Base-by-base conservation (phyloP, 345 rosid genomes). In the Rubroshorea leprosula region DNA sequence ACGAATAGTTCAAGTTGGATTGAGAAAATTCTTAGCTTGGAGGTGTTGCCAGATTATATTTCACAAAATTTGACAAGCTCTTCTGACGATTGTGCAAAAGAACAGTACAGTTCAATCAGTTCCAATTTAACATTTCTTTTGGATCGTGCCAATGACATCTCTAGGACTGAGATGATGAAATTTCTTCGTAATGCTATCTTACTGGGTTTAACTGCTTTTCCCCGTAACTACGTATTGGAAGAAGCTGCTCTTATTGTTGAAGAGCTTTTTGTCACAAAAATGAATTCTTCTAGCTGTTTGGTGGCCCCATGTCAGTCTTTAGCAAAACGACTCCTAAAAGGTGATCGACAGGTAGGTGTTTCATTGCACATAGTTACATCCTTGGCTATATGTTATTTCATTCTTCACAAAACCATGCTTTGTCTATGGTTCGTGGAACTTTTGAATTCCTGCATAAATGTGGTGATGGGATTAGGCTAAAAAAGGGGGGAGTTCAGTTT, bases 211-310 rank as follows among this genome's bases (percentile, higher is more conserved):
- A 71, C 78, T 58, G 88, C 72, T 60, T 89, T 93, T 76, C 97
- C 99, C 1, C 89, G 91, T 50, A 89, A 86, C 62, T 64, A 86
- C 70, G 52, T 74, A 41, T 64, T 89, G 68, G 89, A 93, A 76
- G 85, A 89, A 83, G 96, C 94, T 65, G 83, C 74, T 26, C 94
- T 93, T 76, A 72, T 86, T 57, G 93, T 97, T 18, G 99, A 89
- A 79, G 96, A 93, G 74, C 74, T 83, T 52, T 81, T 71, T 60
- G 74, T 76, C 53, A 77, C 85, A 29, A 74, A 72, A 68, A 73
- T 65, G 80, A 77, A 76, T 72, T 74, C 90, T 63, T 75, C 73
- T 75, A 49, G 67, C 68, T 67, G 78, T 71, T 67, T 76, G 9
- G 72, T 75, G 63, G 73, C 96, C 51, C 90, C 97, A 52, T 89